phyloP scores from a whole-genome alignment of 2,329 filamentous ascomycete species.

The Aspergillus vadensis region DNA sequence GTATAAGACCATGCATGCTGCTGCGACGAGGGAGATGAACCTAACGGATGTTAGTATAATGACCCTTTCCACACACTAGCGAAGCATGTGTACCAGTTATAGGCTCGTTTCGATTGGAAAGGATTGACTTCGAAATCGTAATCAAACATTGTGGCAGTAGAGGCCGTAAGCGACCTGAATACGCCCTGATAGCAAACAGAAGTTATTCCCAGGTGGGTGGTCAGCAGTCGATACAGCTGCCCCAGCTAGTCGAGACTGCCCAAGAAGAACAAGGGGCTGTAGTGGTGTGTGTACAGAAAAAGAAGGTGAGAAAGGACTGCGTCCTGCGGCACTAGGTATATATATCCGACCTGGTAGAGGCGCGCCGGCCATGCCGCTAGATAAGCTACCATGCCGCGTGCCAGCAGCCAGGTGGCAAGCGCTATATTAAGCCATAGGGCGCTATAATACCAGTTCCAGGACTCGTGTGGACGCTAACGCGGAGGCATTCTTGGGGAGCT shows the following conservation, averaged over 20 bases:
- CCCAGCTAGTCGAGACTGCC: not conserved
- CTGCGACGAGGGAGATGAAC: constrained; percentile 70
- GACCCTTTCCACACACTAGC: not conserved
- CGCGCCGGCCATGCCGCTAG: not conserved
- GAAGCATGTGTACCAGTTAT: constrained; percentile 31
- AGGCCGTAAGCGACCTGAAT: not conserved
- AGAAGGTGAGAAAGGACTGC: not conserved
- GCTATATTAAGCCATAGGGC: constrained; percentile 17
- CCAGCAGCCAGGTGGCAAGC: constrained; percentile 18
- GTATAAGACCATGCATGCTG: constrained; percentile 74
- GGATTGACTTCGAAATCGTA: constrained; percentile 1
- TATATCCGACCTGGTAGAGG: not conserved
- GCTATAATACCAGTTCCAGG: constrained; percentile 4
- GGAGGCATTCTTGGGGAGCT: constrained; percentile 14
- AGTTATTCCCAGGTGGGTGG: not conserved
- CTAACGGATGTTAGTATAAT: constrained; percentile 27
- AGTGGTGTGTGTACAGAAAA: not conserved
- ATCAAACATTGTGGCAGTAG: constrained; percentile 21
- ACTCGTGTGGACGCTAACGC: constrained; percentile 7
- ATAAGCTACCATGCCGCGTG: constrained; percentile 11
- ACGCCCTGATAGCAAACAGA: not conserved
- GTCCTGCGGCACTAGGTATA: constrained; percentile 7
- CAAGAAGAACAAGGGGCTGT: not conserved
- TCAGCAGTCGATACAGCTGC: not conserved
- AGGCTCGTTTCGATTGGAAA: constrained; percentile 33